Percentiles rank a stretch among this genome's conserved stretches.
Conservation (phyloP, 257 asterid species). For the Solanum chilense region DNA sequence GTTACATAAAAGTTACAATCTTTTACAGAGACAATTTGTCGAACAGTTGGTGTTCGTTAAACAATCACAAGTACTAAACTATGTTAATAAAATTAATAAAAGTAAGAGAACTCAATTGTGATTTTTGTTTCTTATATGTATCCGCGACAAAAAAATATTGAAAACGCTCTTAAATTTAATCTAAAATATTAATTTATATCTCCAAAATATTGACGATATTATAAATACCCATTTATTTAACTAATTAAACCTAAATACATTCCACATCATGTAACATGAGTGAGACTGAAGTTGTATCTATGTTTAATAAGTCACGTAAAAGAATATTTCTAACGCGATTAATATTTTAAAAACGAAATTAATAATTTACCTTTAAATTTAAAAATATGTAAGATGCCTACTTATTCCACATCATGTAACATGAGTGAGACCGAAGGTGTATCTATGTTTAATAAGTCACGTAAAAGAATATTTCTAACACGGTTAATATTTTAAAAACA, state of each 20-base stretch:
- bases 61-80: background rate
- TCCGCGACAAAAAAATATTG: background rate
- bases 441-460: background rate
- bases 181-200: too few species aligned
- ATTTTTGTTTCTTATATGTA: background rate
- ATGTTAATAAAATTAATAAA: background rate
- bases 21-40: background rate
- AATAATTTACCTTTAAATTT: too few species aligned
- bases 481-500: too few species aligned
- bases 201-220: rapidly evolving
- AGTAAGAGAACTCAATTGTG: background rate
- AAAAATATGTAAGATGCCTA: background rate
- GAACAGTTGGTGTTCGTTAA: background rate
- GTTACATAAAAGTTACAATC: background rate
- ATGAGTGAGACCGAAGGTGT: background rate
- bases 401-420: rapidly evolving
- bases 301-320: background rate
- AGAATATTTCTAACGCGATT: rapidly evolving
- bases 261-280: rapidly evolving
- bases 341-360: too few species aligned
- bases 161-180: background rate
- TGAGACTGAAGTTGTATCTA: rapidly evolving
- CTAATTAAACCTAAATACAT: too few species aligned
- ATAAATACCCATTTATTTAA: rapidly evolving
- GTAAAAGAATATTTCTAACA: rapidly evolving